A percentile compares a stretch with the other conserved stretches of the same genome.
Conservation (phyloP, 345 rosid genomes). For the Pugionium cornutum region DNA sequence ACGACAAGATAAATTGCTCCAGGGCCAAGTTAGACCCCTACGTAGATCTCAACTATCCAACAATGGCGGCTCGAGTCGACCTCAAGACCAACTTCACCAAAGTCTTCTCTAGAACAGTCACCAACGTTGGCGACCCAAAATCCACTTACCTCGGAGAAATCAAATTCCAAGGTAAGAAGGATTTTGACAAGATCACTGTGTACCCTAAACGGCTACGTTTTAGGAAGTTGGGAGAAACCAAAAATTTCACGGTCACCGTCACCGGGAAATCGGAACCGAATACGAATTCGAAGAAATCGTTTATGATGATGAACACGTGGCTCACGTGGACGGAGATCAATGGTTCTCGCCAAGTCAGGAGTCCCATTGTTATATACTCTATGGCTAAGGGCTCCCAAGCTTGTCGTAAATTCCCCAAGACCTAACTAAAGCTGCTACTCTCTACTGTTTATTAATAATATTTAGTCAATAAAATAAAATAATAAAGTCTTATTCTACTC, state of each 20-base stretch:
- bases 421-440: background rate
- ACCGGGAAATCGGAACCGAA: constrained; percentile 21
- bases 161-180: background rate
- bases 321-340: constrained; percentile 26
- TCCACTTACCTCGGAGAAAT: constrained; percentile 45
- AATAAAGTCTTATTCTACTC: no score
- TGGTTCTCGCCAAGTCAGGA: constrained; percentile 30
- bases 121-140: constrained; percentile 50
- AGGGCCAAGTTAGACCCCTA: constrained; percentile 6
- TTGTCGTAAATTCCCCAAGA: constrained; percentile 2
- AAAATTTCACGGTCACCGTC: constrained; percentile 47
- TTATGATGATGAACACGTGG: constrained; percentile 15
- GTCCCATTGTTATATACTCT: constrained; percentile 32
- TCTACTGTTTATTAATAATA: no score
- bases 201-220: constrained; percentile 45
- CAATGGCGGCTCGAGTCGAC: constrained; percentile 35
- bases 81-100: constrained; percentile 9
- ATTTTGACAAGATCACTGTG: constrained; percentile 31
- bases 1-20: constrained; percentile 38
- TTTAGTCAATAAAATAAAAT: no score
- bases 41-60: constrained; percentile 57
- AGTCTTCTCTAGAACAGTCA: constrained; percentile 50
- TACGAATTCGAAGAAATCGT: background rate
- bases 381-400: background rate
- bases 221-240: constrained; percentile 37